A percentile compares a stretch with the other conserved stretches of the same genome.
phyloP scores from a whole-genome alignment of 257 asterid species.

The Capsicum chinense region DNA sequence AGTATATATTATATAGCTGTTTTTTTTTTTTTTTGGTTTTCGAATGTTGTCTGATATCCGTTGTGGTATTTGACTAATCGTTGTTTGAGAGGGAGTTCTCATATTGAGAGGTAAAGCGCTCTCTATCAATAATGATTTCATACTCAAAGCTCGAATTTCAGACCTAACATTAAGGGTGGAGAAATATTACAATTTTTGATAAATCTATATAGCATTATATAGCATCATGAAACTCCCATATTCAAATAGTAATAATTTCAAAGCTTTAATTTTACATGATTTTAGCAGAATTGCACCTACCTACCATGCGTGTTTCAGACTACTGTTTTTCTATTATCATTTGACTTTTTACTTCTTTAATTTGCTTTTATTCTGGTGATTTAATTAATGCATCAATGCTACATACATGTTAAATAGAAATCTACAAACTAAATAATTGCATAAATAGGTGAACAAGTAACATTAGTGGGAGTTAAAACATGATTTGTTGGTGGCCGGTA shows the following conservation, averaged over 20 bases:
- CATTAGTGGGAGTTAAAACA: not conserved
- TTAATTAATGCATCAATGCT: not conserved
- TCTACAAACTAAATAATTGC: not conserved
- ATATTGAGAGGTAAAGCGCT: no score
- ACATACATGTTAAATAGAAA: not conserved
- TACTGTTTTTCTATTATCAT: not conserved
- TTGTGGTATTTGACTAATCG: no score
- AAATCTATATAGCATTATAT: not conserved
- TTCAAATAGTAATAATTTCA: not conserved
- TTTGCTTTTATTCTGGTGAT: not conserved
- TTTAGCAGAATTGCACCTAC: conserved; percentile 20
- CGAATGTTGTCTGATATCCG: no score
- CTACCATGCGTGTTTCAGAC: not conserved
- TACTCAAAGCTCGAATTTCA: no score
- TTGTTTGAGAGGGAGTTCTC: no score
- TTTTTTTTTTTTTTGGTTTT: no score
- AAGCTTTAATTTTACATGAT: not conserved
- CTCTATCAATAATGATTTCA: no score
- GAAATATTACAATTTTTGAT: no score
- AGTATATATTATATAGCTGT: no score
- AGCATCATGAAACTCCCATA: not conserved
- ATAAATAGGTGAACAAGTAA: not conserved
- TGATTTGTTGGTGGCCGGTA: not conserved
- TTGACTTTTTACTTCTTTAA: not conserved
- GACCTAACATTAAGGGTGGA: no score